Percentiles rank a stretch among this genome's conserved stretches.
phyloP scores from a whole-genome alignment of 805 yeast species.

The Lachancea kluyveri region DNA sequence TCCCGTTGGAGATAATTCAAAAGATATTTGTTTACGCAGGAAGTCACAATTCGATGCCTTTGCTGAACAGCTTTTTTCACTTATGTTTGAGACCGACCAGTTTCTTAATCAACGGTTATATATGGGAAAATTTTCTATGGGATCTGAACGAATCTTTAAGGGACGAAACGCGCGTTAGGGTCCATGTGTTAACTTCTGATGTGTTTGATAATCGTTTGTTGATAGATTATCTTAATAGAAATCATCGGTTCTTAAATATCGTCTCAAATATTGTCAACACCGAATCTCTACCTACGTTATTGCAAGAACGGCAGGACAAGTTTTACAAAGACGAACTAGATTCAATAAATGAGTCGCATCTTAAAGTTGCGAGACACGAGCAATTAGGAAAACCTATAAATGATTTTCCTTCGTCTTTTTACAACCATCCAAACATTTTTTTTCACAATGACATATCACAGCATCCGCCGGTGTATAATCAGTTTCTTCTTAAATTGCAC shows the following conservation, averaged over 20 bases:
- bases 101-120: conserved; percentile 9
- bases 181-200: conserved; percentile 6
- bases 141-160: conserved; percentile 3
- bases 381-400: conserved; percentile 4
- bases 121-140: conserved; percentile 6
- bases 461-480: conserved; percentile 8
- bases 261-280: conserved; percentile 4
- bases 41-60: conserved; percentile 9
- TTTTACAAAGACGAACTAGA: conserved; percentile 1
- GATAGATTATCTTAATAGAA: conserved; percentile 7
- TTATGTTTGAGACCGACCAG: conserved; percentile 13
- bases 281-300: not conserved
- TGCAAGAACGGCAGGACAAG: conserved; percentile 3
- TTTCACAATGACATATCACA: conserved; percentile 10
- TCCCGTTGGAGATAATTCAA: conserved; percentile 17
- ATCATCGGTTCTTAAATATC: conserved; percentile 4
- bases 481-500: conserved; percentile 8
- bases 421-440: conserved; percentile 11
- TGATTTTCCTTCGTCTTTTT: conserved; percentile 19
- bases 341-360: not conserved
- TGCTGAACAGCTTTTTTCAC: conserved; percentile 15
- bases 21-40: conserved; percentile 14
- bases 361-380: no score
- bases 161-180: not conserved
- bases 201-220: conserved; percentile 8